Conservation (phyloP, 2,329 filamentous ascomycete genomes). For the Aspergillus thermomutatus region DNA sequence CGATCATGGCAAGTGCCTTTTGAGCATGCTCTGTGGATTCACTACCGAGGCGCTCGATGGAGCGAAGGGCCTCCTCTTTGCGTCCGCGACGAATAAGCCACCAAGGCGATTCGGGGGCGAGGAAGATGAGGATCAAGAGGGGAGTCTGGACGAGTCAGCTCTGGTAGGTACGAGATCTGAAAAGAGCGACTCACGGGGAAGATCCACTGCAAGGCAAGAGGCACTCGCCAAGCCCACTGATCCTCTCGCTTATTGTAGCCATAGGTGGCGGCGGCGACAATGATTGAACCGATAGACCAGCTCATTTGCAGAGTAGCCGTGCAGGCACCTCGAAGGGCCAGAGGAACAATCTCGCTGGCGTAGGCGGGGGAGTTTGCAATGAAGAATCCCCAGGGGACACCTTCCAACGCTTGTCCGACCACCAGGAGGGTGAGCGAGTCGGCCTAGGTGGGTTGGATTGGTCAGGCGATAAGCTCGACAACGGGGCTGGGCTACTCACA, state of each 20-base stretch:
- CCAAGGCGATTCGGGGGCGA: constrained; percentile 28
- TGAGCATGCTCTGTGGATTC: constrained; percentile 14
- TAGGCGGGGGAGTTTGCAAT: constrained; percentile 29
- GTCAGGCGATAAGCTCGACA: constrained; percentile 1
- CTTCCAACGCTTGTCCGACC: constrained; percentile 28
- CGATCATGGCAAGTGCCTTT: constrained; percentile 29
- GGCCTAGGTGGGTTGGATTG: constrained; percentile 23
- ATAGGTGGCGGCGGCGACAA: constrained; percentile 25
- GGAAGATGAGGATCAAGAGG: constrained; percentile 24
- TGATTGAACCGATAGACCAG: constrained; percentile 29
- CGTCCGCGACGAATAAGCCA: constrained; percentile 27
- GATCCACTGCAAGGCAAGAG: constrained; percentile 28
- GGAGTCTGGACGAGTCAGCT: constrained; percentile 20
- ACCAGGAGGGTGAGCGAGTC: constrained; percentile 43
- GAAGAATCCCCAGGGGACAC: constrained; percentile 31
- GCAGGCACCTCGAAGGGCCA: constrained; percentile 23
- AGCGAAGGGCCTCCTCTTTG: constrained; percentile 20
- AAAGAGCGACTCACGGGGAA: constrained; percentile 29
- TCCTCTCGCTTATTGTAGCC: constrained; percentile 15
- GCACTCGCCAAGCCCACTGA: constrained; percentile 26
- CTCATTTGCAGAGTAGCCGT: constrained; percentile 28
- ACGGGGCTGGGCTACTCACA: constrained; percentile 24
- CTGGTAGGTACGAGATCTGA: neutral
- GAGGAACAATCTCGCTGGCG: constrained; percentile 26
- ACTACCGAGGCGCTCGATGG: constrained; percentile 22